A percentile compares a stretch with the other conserved stretches of the same genome.
Conservation (phyloP, 1,139 yeast species). For the Williopsis jadinii region DNA sequence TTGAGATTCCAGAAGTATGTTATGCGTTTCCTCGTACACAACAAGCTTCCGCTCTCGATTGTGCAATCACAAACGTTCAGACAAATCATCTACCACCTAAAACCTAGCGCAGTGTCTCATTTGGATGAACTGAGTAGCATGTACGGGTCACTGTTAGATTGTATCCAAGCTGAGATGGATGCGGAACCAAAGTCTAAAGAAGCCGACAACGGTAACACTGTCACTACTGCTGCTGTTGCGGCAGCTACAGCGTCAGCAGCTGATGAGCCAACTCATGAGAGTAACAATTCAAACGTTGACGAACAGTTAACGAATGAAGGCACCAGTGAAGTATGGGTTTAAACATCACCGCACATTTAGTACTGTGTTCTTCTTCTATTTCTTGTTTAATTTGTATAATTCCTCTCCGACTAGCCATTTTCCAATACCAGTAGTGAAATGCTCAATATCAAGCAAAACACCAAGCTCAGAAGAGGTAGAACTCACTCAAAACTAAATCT, state of each 20-base stretch:
- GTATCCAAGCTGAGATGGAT: no score
- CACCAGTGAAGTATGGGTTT: not conserved
- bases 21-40: constrained; percentile 43
- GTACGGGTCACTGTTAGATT: constrained; percentile 20
- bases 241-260: not conserved
- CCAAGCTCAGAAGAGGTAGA: no score
- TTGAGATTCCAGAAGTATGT: constrained; percentile 46
- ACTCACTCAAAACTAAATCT: no score
- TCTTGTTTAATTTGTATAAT: no score
- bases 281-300: constrained; percentile 1
- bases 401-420: no score
- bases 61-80: constrained; percentile 47
- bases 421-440: no score
- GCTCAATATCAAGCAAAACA: no score
- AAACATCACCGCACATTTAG: not conserved
- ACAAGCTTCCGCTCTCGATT: constrained; percentile 41
- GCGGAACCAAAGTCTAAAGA: no score
- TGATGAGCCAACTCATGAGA: not conserved
- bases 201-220: no score
- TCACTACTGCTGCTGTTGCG: no score
- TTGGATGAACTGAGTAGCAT: constrained; percentile 40
- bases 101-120: constrained; percentile 42
- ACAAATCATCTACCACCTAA: constrained; percentile 43
- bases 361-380: not conserved
- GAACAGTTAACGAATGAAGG: constrained; percentile 1